A percentile compares a stretch with the other conserved stretches of the same genome.
phyloP scores from a whole-genome alignment of 495 filamentous ascomycete species.

The Hypoxylon rickii region DNA sequence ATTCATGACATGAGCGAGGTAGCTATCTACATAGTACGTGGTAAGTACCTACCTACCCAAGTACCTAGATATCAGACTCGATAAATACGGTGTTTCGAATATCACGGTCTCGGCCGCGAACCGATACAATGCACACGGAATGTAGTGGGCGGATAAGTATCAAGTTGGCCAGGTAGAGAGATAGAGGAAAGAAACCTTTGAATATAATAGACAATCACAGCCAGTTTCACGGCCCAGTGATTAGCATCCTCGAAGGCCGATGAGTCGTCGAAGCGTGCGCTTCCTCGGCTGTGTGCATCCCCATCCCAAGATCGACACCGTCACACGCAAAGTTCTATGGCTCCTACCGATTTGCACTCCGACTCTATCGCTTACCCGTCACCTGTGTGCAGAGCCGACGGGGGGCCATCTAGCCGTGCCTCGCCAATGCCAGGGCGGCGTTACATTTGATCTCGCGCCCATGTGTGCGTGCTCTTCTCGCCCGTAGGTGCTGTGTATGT shows the following conservation, averaged over 20 bases:
- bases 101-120: too few relatives aligned
- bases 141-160: too few relatives aligned
- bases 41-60: too few relatives aligned
- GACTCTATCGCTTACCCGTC: not conserved
- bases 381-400: not conserved
- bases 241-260: constrained; percentile 1
- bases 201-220: not conserved
- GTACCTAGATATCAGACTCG: constrained; percentile 6
- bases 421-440: constrained; percentile 14
- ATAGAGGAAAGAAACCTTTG: not conserved
- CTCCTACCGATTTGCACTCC: not conserved
- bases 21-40: too few relatives aligned
- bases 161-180: not conserved
- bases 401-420: constrained; percentile 1
- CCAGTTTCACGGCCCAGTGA: constrained; percentile 12
- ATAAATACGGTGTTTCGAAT: constrained; percentile 4
- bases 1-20: not conserved
- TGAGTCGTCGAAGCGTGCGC: constrained; percentile 6
- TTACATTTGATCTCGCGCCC: constrained; percentile 27
- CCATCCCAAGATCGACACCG: constrained; percentile 3
- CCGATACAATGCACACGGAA: too few relatives aligned
- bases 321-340: constrained; percentile 10
- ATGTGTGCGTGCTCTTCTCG: constrained; percentile 3
- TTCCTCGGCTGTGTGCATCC: constrained; percentile 20
- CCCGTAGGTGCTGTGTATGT: too few relatives aligned